Evolutionary conservation across 331 rosid species (phyloP).

Genomic region (Quercus lobata): DNA sequence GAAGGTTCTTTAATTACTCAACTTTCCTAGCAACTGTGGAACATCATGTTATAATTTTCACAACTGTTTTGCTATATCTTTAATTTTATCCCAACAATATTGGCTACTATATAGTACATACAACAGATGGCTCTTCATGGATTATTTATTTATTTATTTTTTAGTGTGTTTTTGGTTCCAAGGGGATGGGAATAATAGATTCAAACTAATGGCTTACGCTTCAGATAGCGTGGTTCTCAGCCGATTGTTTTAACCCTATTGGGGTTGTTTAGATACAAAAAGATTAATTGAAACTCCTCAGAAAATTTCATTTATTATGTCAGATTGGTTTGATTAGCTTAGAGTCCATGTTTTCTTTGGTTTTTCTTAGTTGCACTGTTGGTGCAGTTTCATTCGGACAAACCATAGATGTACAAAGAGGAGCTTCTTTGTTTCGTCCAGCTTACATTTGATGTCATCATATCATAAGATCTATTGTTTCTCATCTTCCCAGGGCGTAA

Average conservation of each 20-base stretch:
- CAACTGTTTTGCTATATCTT: background rate
- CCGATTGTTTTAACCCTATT: too few relatives aligned
- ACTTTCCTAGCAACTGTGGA: background rate
- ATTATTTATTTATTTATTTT: too few relatives aligned
- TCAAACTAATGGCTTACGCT: too few relatives aligned
- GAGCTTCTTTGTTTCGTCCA: slow-evolving; percentile 57
- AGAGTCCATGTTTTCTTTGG: background rate
- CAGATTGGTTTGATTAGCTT: background rate
- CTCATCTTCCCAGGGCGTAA: slow-evolving; percentile 56
- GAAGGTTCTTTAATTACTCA: background rate
- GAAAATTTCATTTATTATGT: background rate
- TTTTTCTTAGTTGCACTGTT: slow-evolving; percentile 1
- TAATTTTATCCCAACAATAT: background rate
- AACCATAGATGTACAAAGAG: slow-evolving; percentile 65
- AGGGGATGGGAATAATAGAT: too few relatives aligned
- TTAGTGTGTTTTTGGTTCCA: too few relatives aligned
- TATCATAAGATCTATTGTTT: slow-evolving; percentile 1
- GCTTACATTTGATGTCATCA: slow-evolving; percentile 86
- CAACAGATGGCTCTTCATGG: background rate
- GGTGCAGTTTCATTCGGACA: slow-evolving; percentile 56
- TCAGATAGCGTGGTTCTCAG: too few relatives aligned
- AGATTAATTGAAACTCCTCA: background rate
- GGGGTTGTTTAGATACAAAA: too few relatives aligned
- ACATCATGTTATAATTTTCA: background rate
- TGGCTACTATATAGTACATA: too few relatives aligned